Evolutionary conservation across 495 filamentous ascomycete species (phyloP).

Genomic region (Apodospora peruviana): DNA sequence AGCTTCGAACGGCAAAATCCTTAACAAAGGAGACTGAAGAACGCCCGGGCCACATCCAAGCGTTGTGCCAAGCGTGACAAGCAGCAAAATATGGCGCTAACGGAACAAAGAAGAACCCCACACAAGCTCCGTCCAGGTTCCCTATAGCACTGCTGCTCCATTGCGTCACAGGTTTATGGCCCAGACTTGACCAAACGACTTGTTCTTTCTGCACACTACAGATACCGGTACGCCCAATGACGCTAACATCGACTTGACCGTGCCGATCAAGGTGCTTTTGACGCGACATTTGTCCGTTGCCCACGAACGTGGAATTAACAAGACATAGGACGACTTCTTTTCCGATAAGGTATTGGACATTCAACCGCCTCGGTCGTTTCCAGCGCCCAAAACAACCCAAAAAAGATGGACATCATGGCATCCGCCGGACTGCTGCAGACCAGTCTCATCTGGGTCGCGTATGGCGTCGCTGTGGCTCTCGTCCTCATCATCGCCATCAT

Average conservation of each 20-base stretch:
- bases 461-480: slow-evolving; percentile 69
- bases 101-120: too few relatives aligned
- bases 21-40: too few relatives aligned
- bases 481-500: slow-evolving; percentile 66
- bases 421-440: slow-evolving; percentile 61
- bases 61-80: too few relatives aligned
- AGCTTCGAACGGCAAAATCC: not conserved
- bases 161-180: slow-evolving; percentile 21
- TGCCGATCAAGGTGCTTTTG: too few relatives aligned
- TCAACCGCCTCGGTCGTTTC: not conserved
- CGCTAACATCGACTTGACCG: too few relatives aligned
- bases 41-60: too few relatives aligned
- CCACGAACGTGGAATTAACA: too few relatives aligned
- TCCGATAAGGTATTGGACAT: too few relatives aligned
- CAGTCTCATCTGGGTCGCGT: slow-evolving; percentile 88
- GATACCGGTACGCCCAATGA: too few relatives aligned
- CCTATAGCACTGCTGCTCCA: slow-evolving; percentile 12
- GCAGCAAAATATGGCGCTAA: not conserved
- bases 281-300: too few relatives aligned
- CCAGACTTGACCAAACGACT: not conserved
- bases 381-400: not conserved
- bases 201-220: not conserved
- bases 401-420: slow-evolving; percentile 42
- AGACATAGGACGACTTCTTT: too few relatives aligned
- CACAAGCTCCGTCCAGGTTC: slow-evolving; percentile 11